Percentiles rank a stretch among this genome's conserved stretches.
Conservation (phyloP, 192 early-diverging fungal species). For the Podochytrium sp. region DNA sequence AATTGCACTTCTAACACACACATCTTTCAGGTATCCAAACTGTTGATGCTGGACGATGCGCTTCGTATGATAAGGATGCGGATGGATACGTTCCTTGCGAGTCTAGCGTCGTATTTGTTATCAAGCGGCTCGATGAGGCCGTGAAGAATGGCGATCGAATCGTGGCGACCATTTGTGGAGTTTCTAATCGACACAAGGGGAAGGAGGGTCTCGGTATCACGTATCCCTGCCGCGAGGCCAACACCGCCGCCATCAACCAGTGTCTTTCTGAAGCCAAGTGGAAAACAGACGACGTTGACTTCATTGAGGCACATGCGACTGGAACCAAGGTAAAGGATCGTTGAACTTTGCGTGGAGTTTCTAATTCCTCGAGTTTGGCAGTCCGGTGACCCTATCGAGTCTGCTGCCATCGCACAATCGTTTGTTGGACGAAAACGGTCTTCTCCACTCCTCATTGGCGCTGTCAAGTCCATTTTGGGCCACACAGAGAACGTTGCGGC, state of each 20-base stretch:
- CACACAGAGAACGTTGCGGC: constrained; percentile 16
- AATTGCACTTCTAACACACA: neutral
- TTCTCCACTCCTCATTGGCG: neutral
- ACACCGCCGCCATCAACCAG: neutral
- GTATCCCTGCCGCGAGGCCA: neutral
- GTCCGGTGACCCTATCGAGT: neutral
- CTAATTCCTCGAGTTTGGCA: too few species aligned
- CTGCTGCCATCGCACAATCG: neutral
- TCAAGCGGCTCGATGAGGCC: neutral
- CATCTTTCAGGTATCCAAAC: constrained; percentile 1
- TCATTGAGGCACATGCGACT: constrained; percentile 7
- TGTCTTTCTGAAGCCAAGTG: neutral
- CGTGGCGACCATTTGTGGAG: neutral
- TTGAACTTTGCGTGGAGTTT: too few species aligned
- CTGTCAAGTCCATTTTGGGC: neutral
- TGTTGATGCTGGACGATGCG: constrained; percentile 1
- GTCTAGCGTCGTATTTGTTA: constrained; percentile 7
- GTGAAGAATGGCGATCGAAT: neutral
- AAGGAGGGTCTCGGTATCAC: constrained; percentile 1
- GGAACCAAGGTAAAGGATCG: too few species aligned
- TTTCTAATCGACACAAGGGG: constrained; percentile 7
- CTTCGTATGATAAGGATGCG: neutral
- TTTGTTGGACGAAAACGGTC: neutral
- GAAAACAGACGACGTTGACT: constrained; percentile 8
- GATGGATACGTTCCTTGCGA: constrained; percentile 21